Base-by-base conservation (phyloP, 2,329 filamentous ascomycete species). In the Penicillium sp. region DNA sequence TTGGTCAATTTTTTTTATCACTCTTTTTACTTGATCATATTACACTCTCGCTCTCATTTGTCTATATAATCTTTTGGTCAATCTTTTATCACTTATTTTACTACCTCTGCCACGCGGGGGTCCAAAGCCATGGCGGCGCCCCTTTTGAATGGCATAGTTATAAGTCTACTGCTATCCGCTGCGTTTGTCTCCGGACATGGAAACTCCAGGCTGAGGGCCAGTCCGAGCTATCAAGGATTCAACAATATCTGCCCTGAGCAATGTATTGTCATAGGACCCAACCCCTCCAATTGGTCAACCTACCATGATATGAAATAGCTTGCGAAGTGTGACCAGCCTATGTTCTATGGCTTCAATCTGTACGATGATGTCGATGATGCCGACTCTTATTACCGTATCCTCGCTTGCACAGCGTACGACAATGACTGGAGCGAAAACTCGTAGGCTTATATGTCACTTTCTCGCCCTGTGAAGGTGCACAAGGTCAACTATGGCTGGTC, bases 341-440 rank as follows among this genome's bases (percentile, higher is more conserved):
- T 75, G 56, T 71, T 75, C 49, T 74, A 73, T 48, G 60, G 67
- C 55, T 75, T 76, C 58, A 69, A 69, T n/a, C 54, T 76, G 45
- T 65, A 70, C 45, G 73, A 76, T 53, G 54, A 56, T 12, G 69
- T 76, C 12, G 73, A 76, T 53, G 66, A 74, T 53, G 19, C 23
- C 13, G 44, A 53, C 35, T n/a, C 29, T 15, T 60, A 47, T 52
- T 72, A 75, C 57, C 68, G 68, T 39, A 73, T 76, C 51, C 55
- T 65, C 19, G 67, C 73, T 36, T 75, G 70, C 57, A 63, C 67
- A 1, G 67, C 68, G 1, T 70, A 60, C 25, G 67, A 68, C 35
- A 57, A 65, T 9, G n/a, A 39, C n/a, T 39, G n/a, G 36, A 39
- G n/a, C 1, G 36, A 39, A 6, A 3, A 13, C n/a, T 12, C 5